Evolutionary conservation across 2,329 filamentous ascomycete genomes (phyloP), one percentile per base, ranked within the genome.

Genomic region (Paecilomyces variotii): DNA sequence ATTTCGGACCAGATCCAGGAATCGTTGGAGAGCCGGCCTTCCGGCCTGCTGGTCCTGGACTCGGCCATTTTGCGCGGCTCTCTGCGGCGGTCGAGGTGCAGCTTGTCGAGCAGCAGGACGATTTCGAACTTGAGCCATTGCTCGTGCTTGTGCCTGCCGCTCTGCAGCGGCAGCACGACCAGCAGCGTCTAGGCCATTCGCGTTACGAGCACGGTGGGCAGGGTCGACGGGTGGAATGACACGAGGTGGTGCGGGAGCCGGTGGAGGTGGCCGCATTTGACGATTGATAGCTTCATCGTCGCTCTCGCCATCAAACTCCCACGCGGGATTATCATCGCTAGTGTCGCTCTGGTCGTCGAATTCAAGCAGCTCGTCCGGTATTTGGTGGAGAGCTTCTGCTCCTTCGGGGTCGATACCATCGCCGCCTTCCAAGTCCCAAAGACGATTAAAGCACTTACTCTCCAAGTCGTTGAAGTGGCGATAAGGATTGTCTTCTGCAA

Each of bases 381-480:
- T 79, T 70, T 63, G 70, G 57, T 74, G 72, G 3, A 74, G 61
- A 51, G 67, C 72, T 52, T 74, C 74, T n/a, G 75, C 71, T 4
- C 76, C 70, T 54, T 76, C 74, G 0, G 71, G 72, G 35, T 78
- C 65, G n/a, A 72, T 59, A 1, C 77, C 82, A 65, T 97, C 91
- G 0, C 92, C 92, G 53, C 83, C 85, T 72, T 95, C 90, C 26
- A 95, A 77, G 68, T 96, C 94, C 91, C 92, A 97, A 2, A 99
- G 79, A 3, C 90, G 86, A 80, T 89, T 88, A 68, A 88, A 95
- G 70, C 94, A 99, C 10, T 79, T 78, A 1, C 85, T 89, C 14
- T 82, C 79, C 56, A 78, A 75, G 28, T 84, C 81, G 69, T 96
- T 96, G 78, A 92, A 99, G 72, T 99, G 94, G 57, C 82, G 77